A percentile compares a stretch with the other conserved stretches of the same genome.
Conservation (phyloP, 1,284 basidiomycete genomes). For the Leucoagaricus sp. region DNA sequence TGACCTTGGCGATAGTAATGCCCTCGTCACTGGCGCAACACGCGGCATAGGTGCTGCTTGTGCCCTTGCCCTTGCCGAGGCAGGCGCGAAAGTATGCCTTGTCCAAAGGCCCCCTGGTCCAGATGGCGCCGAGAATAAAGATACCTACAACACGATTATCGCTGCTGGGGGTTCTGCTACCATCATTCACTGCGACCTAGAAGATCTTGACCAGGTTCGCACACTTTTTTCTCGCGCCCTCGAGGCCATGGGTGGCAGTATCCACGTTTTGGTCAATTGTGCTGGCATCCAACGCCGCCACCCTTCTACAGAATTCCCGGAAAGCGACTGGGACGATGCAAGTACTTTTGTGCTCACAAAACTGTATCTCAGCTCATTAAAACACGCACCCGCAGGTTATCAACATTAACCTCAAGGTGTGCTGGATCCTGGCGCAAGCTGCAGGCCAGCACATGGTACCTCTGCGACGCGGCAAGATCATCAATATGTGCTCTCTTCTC, state of each 20-base stretch:
- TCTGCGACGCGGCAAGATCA: slow-evolving; percentile 74
- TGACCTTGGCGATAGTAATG: slow-evolving; percentile 58
- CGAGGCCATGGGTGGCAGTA: slow-evolving; percentile 58
- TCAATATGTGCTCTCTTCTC: slow-evolving; percentile 79
- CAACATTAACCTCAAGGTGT: slow-evolving; percentile 77
- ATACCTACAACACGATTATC: slow-evolving; percentile 55
- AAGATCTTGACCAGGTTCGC: slow-evolving; percentile 67
- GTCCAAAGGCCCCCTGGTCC: slow-evolving; percentile 54
- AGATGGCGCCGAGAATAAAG: slow-evolving; percentile 47
- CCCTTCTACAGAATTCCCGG: slow-evolving; percentile 80
- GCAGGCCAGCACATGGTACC: slow-evolving; percentile 83
- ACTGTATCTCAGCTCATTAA: slow-evolving; percentile 12
- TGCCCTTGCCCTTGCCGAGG: slow-evolving; percentile 72
- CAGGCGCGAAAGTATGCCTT: slow-evolving; percentile 83
- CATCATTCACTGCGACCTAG: slow-evolving; percentile 78
- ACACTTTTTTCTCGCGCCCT: slow-evolving; percentile 63
- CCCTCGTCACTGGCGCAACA: slow-evolving; percentile 72
- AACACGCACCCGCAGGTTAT: slow-evolving; percentile 57
- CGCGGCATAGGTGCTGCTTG: slow-evolving; percentile 75
- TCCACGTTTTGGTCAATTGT: slow-evolving; percentile 92
- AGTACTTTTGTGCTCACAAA: slow-evolving; percentile 27
- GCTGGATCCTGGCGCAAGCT: slow-evolving; percentile 76
- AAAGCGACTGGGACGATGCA: slow-evolving; percentile 90
- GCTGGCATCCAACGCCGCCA: slow-evolving; percentile 92
- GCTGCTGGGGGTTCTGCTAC: slow-evolving; percentile 5